Conservation (phyloP, 106 monocot genomes). For the Dioscorea zingiberensis region DNA sequence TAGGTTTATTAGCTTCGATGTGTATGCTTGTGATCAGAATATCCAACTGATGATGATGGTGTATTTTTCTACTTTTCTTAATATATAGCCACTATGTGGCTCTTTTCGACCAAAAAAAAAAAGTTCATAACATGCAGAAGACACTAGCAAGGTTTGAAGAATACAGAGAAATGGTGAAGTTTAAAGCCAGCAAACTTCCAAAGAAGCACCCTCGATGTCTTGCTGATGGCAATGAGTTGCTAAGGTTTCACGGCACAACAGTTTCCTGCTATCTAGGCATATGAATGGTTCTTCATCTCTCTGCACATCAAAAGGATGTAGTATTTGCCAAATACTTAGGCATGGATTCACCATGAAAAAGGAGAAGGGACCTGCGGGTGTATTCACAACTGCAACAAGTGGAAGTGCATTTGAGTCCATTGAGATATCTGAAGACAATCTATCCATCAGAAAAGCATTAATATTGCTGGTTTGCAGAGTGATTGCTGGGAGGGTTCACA, state of each 20-base stretch:
- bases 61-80: no score
- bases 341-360: constrained; percentile 67
- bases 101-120: no score
- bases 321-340: constrained; percentile 56
- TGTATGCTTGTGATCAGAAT: no score
- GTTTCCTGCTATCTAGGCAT: constrained; percentile 69
- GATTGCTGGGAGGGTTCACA: constrained; percentile 86
- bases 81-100: no score
- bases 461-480: constrained; percentile 88
- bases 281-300: constrained; percentile 56
- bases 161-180: constrained; percentile 73
- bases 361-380: constrained; percentile 46
- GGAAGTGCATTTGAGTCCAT: constrained; percentile 71
- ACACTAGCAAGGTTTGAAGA: constrained; percentile 85
- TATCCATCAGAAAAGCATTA: constrained; percentile 42
- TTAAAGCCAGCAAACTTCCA: constrained; percentile 63
- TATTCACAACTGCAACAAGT: constrained; percentile 89
- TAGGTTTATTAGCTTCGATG: no score
- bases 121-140: constrained; percentile 85
- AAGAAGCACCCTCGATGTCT: constrained; percentile 97
- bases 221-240: constrained; percentile 89
- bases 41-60: no score
- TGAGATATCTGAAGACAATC: constrained; percentile 32
- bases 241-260: constrained; percentile 82
- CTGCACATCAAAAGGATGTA: constrained; percentile 65